phyloP scores from a whole-genome alignment of 2,329 filamentous ascomycete genomes.

The Tolypocladium guangdongense region DNA sequence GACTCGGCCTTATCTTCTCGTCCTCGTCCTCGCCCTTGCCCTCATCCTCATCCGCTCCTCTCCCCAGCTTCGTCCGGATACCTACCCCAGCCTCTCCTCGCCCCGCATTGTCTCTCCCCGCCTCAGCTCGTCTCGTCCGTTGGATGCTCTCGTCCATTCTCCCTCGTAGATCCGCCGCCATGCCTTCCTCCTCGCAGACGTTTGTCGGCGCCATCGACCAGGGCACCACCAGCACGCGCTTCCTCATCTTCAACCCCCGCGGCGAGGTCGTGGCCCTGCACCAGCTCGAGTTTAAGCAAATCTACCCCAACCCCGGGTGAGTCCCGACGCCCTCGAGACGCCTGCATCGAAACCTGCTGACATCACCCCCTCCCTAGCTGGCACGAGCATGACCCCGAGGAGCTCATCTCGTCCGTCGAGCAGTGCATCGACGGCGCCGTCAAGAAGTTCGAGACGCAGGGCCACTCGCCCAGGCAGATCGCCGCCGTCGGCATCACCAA shows the following conservation, averaged over 20 bases:
- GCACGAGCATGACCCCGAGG: slow-evolving; percentile 75
- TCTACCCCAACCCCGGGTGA: slow-evolving; percentile 66
- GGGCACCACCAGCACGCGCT: slow-evolving; percentile 67
- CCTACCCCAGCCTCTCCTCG: not conserved
- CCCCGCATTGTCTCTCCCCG: not conserved
- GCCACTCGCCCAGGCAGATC: slow-evolving; percentile 57
- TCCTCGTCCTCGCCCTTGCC: not conserved
- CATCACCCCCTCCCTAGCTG: slow-evolving; percentile 41
- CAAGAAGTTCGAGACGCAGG: slow-evolving; percentile 54
- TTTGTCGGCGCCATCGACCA: slow-evolving; percentile 74
- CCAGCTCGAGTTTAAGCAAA: slow-evolving; percentile 65
- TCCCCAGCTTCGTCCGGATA: not conserved
- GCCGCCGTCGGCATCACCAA: slow-evolving; percentile 72
- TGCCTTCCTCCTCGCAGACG: slow-evolving; percentile 19
- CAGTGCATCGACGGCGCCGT: slow-evolving; percentile 67
- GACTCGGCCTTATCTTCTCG: not conserved
- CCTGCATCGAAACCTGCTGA: not conserved
- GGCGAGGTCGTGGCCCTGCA: slow-evolving; percentile 62
- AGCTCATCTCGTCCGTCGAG: slow-evolving; percentile 62
- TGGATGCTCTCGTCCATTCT: slow-evolving; percentile 15
- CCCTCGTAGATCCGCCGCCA: slow-evolving; percentile 12
- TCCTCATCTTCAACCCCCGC: slow-evolving; percentile 63
- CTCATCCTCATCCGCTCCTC: not conserved
- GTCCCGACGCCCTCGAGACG: slow-evolving; percentile 8
- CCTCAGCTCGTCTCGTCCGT: not conserved